Conservation (phyloP, 257 asterid genomes). For the Perilla frutescens region DNA sequence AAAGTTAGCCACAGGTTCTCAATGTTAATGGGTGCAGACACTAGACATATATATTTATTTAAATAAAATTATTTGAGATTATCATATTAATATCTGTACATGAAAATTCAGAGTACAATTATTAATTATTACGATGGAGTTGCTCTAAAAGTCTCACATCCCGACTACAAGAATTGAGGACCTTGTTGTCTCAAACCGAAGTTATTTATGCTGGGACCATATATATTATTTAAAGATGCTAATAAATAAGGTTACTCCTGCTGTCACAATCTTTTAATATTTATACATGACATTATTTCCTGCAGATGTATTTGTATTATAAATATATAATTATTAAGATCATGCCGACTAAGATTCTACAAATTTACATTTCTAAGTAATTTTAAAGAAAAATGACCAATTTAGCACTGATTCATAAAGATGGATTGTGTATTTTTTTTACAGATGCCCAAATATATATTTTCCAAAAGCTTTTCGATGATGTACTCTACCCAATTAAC, state of each 20-base stretch:
- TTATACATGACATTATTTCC: slow-evolving; percentile 4
- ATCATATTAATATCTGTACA: not conserved
- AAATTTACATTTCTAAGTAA: not conserved
- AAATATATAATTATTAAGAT: too few relatives aligned
- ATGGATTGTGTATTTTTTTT: too few relatives aligned
- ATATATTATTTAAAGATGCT: slow-evolving; percentile 31
- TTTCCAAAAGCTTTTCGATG: too few relatives aligned
- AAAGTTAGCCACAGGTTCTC: too few relatives aligned
- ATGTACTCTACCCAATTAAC: too few relatives aligned
- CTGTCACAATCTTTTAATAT: slow-evolving; percentile 29
- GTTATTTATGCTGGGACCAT: slow-evolving; percentile 38
- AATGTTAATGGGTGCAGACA: too few relatives aligned
- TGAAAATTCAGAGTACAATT: slow-evolving; percentile 16
- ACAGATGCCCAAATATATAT: too few relatives aligned
- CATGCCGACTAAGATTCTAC: not conserved
- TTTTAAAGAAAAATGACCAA: too few relatives aligned
- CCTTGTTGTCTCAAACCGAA: slow-evolving; percentile 36
- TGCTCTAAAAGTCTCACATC: slow-evolving; percentile 12
- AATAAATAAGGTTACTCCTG: slow-evolving; percentile 32
- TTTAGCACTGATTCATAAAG: too few relatives aligned
- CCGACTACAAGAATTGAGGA: slow-evolving; percentile 29
- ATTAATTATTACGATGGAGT: slow-evolving; percentile 19
- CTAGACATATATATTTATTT: too few relatives aligned
- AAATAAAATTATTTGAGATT: slow-evolving; percentile 2
- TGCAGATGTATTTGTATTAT: too few relatives aligned